These are phyloP conservation scores for Aechmea fasciata DNA, from an alignment of 176 grass and related monocot genomes.

Conservation along the genomic window DNA sequence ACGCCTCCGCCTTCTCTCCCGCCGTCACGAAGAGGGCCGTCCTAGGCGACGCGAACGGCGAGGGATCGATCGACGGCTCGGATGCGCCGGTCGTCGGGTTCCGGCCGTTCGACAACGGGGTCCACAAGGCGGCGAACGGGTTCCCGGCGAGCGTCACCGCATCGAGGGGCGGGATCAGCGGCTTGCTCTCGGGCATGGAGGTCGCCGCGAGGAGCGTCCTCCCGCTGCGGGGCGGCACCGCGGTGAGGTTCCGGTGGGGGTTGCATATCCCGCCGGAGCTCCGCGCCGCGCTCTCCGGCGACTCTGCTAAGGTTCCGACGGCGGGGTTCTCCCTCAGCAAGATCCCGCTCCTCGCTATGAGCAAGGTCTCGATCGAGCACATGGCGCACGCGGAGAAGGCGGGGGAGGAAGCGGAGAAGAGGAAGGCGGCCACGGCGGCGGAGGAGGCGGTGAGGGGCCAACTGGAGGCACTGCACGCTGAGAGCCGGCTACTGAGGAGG, in stretches of 20 bases:
- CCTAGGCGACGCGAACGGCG: not conserved
- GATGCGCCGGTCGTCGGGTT: not conserved
- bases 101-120: not conserved
- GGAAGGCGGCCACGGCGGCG: too few species aligned
- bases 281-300: not conserved
- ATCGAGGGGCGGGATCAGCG: not conserved
- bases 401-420: not conserved
- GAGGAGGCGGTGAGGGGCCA: not conserved
- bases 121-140: not conserved
- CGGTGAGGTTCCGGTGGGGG: slow-evolving; percentile 17
- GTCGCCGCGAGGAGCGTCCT: slow-evolving; percentile 11
- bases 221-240: slow-evolving; percentile 12
- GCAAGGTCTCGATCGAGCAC: slow-evolving; percentile 15
- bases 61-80: not conserved
- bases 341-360: slow-evolving; percentile 14
- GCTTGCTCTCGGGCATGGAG: slow-evolving; percentile 7
- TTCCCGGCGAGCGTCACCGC: not conserved
- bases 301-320: not conserved
- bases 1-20: not conserved
- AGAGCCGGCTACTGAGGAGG: not conserved
- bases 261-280: slow-evolving; percentile 6
- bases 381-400: not conserved
- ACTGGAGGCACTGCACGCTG: slow-evolving; percentile 3
- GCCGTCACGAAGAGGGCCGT: not conserved
- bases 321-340: slow-evolving; percentile 2